Evolutionary conservation across 108 stramenopile species (phyloP), one percentile per base, ranked within the genome.

Genomic region (Schizochytrium sp.): DNA sequence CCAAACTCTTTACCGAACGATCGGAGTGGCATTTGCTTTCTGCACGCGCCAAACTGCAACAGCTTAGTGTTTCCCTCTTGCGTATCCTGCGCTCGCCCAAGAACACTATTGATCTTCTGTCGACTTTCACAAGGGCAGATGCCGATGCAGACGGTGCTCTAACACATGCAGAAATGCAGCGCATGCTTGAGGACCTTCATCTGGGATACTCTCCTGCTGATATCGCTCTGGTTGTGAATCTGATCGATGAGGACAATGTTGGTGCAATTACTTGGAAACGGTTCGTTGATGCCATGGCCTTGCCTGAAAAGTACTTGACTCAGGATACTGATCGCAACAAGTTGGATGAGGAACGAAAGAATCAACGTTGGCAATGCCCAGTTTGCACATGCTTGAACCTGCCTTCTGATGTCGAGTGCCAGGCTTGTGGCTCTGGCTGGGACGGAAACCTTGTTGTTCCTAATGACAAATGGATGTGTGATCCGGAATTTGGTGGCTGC

Each of bases 391-490:
- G 53, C 3, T n/a, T 83, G 38, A 83, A 83, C 76, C 3, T 83
- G 8, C 50, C 76, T 10, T 55, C 50, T 5, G 76, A 83, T 28
- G 76, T 83, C 17, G 47, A 49, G 2, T 83, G 76, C 3, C 50
- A 83, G 53, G 76, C 53, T 1, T 83, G 76, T 3, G 76, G 76
- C 10, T 7, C 47, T 5, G 76, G 76, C 47, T 83, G 76, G 76
- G 76, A 49, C 15, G 76, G 76, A 5, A 83, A 49, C 47, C 53
- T 83, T 10, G 50, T 55, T 28, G 76, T 83, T 40, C 76, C 76
- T 53, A 83, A 55, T 53, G 76, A 83, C 76, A 83, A 83, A 28
- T 83, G 76, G 76, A 83, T 83, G 76, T 83, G 76, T 40, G 76
- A 83, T 28, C 76, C 76, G 47, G 76, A 49, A 53, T 83, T 40